phyloP scores from a whole-genome alignment of 1,284 basidiomycete genomes.

The Marasmius oreades region DNA sequence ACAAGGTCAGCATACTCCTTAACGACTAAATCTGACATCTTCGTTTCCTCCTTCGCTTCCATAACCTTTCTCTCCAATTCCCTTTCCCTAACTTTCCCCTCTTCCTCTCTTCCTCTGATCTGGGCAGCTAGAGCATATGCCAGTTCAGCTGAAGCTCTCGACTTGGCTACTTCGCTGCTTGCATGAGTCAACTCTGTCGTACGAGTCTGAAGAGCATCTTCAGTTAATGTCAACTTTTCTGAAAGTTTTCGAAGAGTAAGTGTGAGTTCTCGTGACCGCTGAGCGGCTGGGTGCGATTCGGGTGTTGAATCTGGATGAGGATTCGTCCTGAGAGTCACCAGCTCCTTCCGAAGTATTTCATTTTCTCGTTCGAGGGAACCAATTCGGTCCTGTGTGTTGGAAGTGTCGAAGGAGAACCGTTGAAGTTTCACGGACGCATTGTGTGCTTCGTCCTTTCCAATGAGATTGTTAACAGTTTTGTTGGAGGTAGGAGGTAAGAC shows the following conservation, averaged over 20 bases:
- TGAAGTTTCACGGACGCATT: conserved; percentile 62
- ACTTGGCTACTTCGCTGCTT: conserved; percentile 39
- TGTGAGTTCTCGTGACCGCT: conserved; percentile 59
- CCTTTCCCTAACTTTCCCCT: conserved; percentile 40
- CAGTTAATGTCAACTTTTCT: conserved; percentile 59
- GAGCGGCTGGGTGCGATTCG: conserved; percentile 36
- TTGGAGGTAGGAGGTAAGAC: conserved; percentile 10
- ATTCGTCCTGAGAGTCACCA: conserved; percentile 44
- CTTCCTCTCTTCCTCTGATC: conserved; percentile 50
- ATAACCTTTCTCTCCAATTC: conserved; percentile 41
- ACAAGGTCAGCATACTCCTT: conserved; percentile 71
- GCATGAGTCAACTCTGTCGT: conserved; percentile 43
- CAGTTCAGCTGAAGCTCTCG: conserved; percentile 40
- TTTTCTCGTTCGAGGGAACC: conserved; percentile 55
- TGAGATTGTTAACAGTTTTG: background rate
- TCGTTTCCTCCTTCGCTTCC: conserved; percentile 51
- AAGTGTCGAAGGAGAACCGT: conserved; percentile 51
- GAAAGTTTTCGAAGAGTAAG: conserved; percentile 65
- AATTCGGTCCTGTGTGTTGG: conserved; percentile 44
- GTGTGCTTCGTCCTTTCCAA: conserved; percentile 66
- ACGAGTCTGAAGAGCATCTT: conserved; percentile 47
- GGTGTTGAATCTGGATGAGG: conserved; percentile 40
- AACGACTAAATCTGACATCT: conserved; percentile 60
- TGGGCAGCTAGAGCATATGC: conserved; percentile 51
- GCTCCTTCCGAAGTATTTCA: conserved; percentile 46